phyloP scores from a whole-genome alignment of 73 alveolate genomes.

The Stentor roeselii region DNA sequence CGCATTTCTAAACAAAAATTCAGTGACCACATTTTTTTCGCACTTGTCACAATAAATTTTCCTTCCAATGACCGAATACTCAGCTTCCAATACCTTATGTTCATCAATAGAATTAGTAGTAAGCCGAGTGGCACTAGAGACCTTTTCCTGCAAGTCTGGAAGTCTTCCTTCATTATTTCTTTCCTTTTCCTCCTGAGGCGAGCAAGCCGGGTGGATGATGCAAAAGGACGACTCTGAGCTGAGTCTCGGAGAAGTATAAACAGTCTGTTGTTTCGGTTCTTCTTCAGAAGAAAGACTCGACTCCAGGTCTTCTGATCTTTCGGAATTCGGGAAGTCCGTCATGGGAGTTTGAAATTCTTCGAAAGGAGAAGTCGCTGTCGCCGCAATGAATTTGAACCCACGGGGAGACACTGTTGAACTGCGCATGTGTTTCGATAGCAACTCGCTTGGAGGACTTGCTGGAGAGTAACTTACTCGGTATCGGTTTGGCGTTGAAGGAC shows the following conservation, averaged over 20 bases:
- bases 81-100: neutral
- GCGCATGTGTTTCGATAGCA: too few species aligned
- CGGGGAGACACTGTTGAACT: too few species aligned
- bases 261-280: neutral
- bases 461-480: too few species aligned
- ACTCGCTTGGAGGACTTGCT: too few species aligned
- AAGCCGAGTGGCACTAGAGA: neutral
- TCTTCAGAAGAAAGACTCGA: neutral
- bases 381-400: too few species aligned
- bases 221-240: neutral
- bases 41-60: neutral
- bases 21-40: neutral
- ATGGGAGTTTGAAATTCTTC: too few species aligned
- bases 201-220: neutral
- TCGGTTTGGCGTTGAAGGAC: too few species aligned
- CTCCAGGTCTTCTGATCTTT: neutral
- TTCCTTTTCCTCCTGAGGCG: neutral
- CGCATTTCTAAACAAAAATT: neutral
- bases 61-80: neutral
- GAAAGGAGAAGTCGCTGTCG: too few species aligned
- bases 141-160: neutral
- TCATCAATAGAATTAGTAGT: neutral
- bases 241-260: neutral
- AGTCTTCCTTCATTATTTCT: neutral
- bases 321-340: too few species aligned